Evolutionary conservation across 352 stramenopile genomes (phyloP), one percentile per base, ranked within the genome.

Genomic region (Globisporangium spiculum): DNA sequence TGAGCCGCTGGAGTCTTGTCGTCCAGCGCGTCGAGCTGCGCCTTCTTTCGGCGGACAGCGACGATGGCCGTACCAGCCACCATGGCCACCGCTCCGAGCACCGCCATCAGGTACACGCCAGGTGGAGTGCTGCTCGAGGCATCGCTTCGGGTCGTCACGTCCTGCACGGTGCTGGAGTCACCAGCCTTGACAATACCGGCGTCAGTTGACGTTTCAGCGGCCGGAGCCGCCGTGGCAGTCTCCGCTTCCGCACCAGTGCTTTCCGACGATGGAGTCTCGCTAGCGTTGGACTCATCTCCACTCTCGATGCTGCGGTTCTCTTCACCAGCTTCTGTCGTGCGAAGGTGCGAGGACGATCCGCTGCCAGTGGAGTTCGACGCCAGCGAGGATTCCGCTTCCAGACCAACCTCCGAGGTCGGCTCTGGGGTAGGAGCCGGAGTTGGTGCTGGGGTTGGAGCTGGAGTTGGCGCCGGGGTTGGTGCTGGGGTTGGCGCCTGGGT

Each of bases 11-110:
- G 79, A 46, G 79, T 83, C 79, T 89, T 89, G 73, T 72, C 74
- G 60, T 87, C 81, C 68, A 85, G 74, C 60, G 77, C 79, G 61
- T 89, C 81, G 34, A 89, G 78, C 60, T 80, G 59, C 44, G 74
- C 67, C 74, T 87, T 84, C 73, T 88, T 89, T 71, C 78, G 77
- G 67, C 77, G 81, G 63, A 89, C 76, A 10, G 67, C 69, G 54
- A 79, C 60, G 48, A 89, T 83, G 10, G 75, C 78, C 22, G 80
- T 76, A 24, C 64, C 78, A 9, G 81, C 66, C 24, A 79, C 66
- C 46, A 65, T 55, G 18, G 41, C 70, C 26, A 67, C 64, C 4
- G 65, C 68, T 18, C 63, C 61, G 53, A 79, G 10, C 26, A 73
- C 26, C 7, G 22, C 53, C 36, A 75, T 3, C 24, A 73, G n/a